Conservation (phyloP, 2,329 filamentous ascomycete genomes). For the Aspergillus bombycis region DNA sequence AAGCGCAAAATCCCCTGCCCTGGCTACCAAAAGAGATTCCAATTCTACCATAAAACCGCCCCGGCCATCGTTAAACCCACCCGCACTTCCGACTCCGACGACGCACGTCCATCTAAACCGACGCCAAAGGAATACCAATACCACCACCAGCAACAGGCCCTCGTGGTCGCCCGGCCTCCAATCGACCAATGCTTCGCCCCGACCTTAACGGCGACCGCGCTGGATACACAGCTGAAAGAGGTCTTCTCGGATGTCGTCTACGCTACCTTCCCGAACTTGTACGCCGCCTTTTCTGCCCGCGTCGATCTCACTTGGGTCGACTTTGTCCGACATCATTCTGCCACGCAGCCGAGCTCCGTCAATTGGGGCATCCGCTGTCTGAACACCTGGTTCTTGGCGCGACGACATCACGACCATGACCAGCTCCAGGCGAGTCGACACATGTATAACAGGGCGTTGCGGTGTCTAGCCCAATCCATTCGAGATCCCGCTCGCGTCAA, state of each 20-base stretch:
- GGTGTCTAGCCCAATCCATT: conserved; percentile 14
- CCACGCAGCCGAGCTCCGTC: conserved; percentile 10
- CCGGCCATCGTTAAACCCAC: conserved; percentile 9
- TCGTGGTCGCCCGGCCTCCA: neutral
- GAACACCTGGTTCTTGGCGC: conserved; percentile 20
- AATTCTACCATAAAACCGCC: conserved; percentile 21
- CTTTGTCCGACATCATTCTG: conserved; percentile 20
- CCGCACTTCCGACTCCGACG: neutral
- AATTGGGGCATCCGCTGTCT: conserved; percentile 18
- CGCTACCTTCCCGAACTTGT: conserved; percentile 19
- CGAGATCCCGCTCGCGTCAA: conserved; percentile 12
- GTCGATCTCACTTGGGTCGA: conserved; percentile 24
- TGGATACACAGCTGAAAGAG: conserved; percentile 19
- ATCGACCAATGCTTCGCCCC: conserved; percentile 19
- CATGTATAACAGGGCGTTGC: conserved; percentile 22
- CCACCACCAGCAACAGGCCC: neutral
- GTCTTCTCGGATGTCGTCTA: conserved; percentile 23
- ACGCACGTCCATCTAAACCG: neutral
- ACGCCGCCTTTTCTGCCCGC: conserved; percentile 18
- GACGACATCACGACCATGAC: conserved; percentile 14
- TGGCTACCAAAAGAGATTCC: conserved; percentile 21
- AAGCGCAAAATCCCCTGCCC: conserved; percentile 19
- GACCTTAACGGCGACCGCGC: conserved; percentile 13
- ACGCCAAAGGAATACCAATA: neutral
- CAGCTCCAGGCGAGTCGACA: conserved; percentile 21